A percentile compares a stretch with the other conserved stretches of the same genome.
Conservation (phyloP, 495 filamentous ascomycete species). For the Talaromyces trachyspermus region DNA sequence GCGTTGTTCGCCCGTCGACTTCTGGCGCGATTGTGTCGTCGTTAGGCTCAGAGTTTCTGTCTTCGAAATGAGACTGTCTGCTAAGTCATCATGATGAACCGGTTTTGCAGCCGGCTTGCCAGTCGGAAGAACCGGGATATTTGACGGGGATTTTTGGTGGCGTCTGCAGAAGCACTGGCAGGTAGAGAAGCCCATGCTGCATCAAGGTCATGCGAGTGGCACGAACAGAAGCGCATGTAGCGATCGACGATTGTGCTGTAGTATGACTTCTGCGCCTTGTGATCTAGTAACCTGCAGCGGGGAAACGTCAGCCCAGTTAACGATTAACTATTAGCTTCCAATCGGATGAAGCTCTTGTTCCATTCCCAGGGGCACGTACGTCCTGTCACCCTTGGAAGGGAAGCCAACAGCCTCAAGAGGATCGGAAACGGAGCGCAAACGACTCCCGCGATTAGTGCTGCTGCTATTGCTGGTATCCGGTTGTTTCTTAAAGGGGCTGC, state of each 20-base stretch:
- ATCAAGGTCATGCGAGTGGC: conserved; percentile 60
- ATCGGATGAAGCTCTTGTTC: neutral
- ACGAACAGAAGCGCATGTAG: conserved; percentile 81
- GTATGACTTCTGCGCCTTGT: conserved; percentile 71
- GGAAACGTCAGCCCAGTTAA: conserved; percentile 14
- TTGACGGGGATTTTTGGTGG: conserved; percentile 34
- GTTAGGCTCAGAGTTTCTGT: conserved; percentile 6
- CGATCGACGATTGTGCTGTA: conserved; percentile 77
- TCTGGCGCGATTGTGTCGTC: conserved; percentile 12
- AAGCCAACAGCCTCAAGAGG: conserved; percentile 71
- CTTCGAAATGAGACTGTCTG: conserved; percentile 2
- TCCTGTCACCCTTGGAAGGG: conserved; percentile 81
- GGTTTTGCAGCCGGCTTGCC: conserved; percentile 9
- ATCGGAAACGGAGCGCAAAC: conserved; percentile 68
- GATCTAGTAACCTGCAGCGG: conserved; percentile 58
- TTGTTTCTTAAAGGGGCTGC: neutral
- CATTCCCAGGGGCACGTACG: conserved; percentile 31
- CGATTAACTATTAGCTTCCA: conserved; percentile 9
- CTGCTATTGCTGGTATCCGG: neutral
- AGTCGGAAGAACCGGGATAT: conserved; percentile 13
- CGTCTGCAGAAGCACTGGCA: conserved; percentile 32
- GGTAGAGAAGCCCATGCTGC: conserved; percentile 63
- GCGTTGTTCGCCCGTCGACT: conserved; percentile 16
- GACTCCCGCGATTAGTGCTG: conserved; percentile 34
- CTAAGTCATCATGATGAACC: conserved; percentile 7